Evolutionary conservation across 192 early-diverging fungal genomes (phyloP), one percentile per base, ranked within the genome.

Genomic region (Coemansia sp.): DNA sequence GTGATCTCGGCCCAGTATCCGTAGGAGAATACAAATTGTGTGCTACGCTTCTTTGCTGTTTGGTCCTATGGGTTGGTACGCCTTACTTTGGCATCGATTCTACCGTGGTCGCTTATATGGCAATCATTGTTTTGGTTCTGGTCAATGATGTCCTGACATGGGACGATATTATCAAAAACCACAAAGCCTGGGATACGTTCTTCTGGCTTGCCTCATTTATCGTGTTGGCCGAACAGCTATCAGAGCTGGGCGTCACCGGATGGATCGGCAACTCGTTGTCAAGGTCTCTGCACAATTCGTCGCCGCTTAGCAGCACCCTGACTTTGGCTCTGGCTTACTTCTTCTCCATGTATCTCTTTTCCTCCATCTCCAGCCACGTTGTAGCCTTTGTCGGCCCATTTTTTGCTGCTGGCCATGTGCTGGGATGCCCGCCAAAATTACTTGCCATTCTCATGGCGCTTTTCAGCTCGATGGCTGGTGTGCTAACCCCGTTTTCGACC

Each of bases 181-280:
- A 75, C 66, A 88, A 88, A 66, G 91, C 89, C 2, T 94, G 92
- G 92, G 92, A 94, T 67, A 87, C 89, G 5, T 88, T 92, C 59
- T 93, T 91, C 74, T 94, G 92, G 92, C 77, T 94, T 4, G 88
- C 89, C 17, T 89, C 90, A 41, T 92, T 94, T 78, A 85, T 94
- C 43, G 83, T 92, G 0, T 86, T 94, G 64, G 91, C 90, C 56
- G 86, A 91, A 64, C 91, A 93, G 60, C 76, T 94, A 8, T 79
- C 86, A 15, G 86, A 83, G n/a, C 79, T 90, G 6, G 91, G 91
- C n/a, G 77, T 92, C 18, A 85, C 90, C 14, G 69, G 79, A 15
- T 90, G 81, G 76, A 76, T 94, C 37, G 92, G 92, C 20, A 66
- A 85, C 35, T 83, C 75, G 5, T 71, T 90, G 62, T 87, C 87